Conservation (phyloP, 345 rosid genomes). For the Citrus cavaleriei region DNA sequence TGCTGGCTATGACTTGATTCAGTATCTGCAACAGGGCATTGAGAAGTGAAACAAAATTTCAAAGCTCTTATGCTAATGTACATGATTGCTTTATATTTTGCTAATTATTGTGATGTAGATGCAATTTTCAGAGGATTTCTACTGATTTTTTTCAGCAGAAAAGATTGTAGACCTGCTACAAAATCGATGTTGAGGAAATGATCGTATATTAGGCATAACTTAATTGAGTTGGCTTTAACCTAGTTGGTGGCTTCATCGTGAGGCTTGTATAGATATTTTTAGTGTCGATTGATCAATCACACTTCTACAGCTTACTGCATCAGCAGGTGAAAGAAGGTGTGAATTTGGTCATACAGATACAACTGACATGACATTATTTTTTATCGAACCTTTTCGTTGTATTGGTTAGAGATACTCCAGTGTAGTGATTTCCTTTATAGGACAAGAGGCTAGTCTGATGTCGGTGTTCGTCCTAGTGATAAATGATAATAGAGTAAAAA, state of each 20-base stretch:
- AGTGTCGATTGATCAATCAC: not conserved
- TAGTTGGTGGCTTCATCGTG: conserved; percentile 18
- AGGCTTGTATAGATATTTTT: conserved; percentile 19
- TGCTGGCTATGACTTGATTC: conserved; percentile 90
- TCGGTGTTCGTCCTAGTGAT: too few species aligned
- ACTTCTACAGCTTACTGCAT: not conserved
- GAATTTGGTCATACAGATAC: too few species aligned
- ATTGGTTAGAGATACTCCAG: too few species aligned
- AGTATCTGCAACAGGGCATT: conserved; percentile 94
- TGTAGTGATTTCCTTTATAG: too few species aligned
- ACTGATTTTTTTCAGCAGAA: conserved; percentile 9
- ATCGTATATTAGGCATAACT: conserved; percentile 1
- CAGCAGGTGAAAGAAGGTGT: not conserved
- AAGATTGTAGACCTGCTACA: not conserved
- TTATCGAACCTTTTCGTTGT: too few species aligned
- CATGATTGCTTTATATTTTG: conserved; percentile 25
- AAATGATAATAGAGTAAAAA: too few species aligned
- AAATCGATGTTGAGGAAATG: not conserved
- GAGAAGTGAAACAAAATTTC: conserved; percentile 50
- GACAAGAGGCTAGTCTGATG: too few species aligned
- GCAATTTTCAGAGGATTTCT: conserved; percentile 20
- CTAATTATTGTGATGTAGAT: not conserved
- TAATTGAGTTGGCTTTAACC: conserved; percentile 12
- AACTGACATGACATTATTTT: too few species aligned
- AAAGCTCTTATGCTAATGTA: conserved; percentile 22